These are phyloP conservation scores for Corylus avellana DNA, from an alignment of 306 rosid species.

Conservation along the genomic window DNA sequence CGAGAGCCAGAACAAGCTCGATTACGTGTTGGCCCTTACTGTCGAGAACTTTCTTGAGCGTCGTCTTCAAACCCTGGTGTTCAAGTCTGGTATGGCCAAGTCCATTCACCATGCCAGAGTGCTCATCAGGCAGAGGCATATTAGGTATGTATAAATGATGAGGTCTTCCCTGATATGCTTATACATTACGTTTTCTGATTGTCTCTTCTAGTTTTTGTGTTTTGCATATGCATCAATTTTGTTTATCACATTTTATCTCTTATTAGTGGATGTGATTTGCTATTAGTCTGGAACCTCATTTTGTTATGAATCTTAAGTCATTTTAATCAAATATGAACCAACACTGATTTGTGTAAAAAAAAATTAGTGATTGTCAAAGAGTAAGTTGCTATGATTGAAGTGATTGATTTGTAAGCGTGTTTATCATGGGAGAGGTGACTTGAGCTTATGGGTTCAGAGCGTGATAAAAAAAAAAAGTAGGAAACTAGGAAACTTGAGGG, in stretches of 20 bases:
- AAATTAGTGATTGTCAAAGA: no score
- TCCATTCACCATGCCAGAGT: constrained; percentile 53
- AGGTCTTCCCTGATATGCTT: neutral
- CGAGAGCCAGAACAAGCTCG: constrained; percentile 56
- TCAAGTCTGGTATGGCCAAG: constrained; percentile 54
- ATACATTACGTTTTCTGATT: neutral
- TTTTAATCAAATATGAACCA: no score
- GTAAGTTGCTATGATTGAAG: no score
- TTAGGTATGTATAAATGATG: constrained; percentile 20
- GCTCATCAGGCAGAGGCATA: constrained; percentile 48
- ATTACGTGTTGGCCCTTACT: constrained; percentile 48
- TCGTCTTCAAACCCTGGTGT: constrained; percentile 44
- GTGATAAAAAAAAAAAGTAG: neutral
- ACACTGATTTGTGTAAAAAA: no score
- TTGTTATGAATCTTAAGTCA: no score
- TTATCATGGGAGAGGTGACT: neutral
- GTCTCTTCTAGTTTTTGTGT: neutral
- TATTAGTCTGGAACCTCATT: neutral
- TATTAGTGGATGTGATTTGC: neutral
- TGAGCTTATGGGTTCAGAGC: neutral
- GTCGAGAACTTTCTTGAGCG: constrained; percentile 53
- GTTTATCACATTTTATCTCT: neutral
- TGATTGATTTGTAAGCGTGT: no score
- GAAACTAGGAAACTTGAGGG: neutral
- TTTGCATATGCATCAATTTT: neutral